phyloP scores from a whole-genome alignment of 176 grass and related monocot genomes.

The Chrysopogon serrulatus region DNA sequence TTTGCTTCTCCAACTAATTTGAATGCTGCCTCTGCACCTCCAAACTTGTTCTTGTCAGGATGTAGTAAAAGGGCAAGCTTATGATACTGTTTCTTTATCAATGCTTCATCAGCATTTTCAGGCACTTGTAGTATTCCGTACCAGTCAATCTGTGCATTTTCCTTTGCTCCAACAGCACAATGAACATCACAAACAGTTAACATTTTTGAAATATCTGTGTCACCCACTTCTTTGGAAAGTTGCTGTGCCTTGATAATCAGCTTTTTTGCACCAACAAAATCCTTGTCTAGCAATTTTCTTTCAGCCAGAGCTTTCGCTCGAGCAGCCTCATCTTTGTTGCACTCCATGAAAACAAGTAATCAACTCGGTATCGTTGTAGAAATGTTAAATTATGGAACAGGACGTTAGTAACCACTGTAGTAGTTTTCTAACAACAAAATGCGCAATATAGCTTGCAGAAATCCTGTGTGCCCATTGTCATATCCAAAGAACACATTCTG shows the following conservation, averaged over 20 bases:
- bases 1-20: conserved; percentile 87
- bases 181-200: conserved; percentile 86
- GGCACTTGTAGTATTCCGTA: conserved; percentile 74
- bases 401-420: not conserved
- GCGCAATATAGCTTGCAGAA: not conserved
- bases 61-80: conserved; percentile 85
- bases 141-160: conserved; percentile 73
- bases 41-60: no score
- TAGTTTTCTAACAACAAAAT: not conserved
- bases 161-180: conserved; percentile 45
- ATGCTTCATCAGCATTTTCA: conserved; percentile 46
- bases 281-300: conserved; percentile 56
- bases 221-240: conserved; percentile 59
- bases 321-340: conserved; percentile 83
- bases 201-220: conserved; percentile 45
- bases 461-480: not conserved
- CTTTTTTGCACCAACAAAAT: conserved; percentile 64
- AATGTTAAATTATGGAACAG: conserved; percentile 4
- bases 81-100: conserved; percentile 74
- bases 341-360: conserved; percentile 60
- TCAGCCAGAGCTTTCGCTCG: conserved; percentile 73
- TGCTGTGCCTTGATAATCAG: conserved; percentile 62
- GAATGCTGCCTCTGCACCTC: conserved; percentile 89
- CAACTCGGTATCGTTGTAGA: not conserved
- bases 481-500: conserved; percentile 1